Evolutionary conservation across 352 stramenopile genomes (phyloP).

Genomic region (Phytopythium cucurbitacearum): DNA sequence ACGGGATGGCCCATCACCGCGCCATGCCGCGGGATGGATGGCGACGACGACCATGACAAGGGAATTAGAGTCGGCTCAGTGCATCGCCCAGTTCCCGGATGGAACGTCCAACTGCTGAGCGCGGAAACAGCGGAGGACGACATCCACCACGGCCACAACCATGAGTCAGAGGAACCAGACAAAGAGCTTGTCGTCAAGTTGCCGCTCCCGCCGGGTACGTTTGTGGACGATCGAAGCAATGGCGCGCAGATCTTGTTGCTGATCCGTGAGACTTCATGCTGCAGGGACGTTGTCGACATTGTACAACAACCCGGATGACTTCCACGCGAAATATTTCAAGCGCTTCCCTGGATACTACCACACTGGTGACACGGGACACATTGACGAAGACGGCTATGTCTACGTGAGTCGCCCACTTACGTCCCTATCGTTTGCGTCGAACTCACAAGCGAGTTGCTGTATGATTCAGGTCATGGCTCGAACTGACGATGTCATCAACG

Average conservation of each 20-base stretch:
- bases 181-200: slow-evolving; percentile 76
- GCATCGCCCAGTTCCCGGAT: slow-evolving; percentile 72
- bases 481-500: slow-evolving; percentile 91
- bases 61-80: slow-evolving; percentile 63
- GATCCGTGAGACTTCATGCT: slow-evolving; percentile 1
- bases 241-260: slow-evolving; percentile 1
- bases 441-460: background rate
- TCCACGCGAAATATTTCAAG: slow-evolving; percentile 76
- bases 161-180: slow-evolving; percentile 50
- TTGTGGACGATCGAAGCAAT: background rate
- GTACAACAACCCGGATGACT: slow-evolving; percentile 84
- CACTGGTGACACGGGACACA: slow-evolving; percentile 82
- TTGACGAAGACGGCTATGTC: slow-evolving; percentile 90
- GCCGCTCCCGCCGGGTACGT: slow-evolving; percentile 74
- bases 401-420: slow-evolving; percentile 31
- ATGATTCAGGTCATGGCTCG: slow-evolving; percentile 78
- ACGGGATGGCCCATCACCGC: slow-evolving; percentile 78
- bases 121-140: slow-evolving; percentile 35
- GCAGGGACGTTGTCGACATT: slow-evolving; percentile 68
- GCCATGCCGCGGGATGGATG: slow-evolving; percentile 66
- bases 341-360: slow-evolving; percentile 88
- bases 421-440: background rate
- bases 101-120: slow-evolving; percentile 73
- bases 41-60: slow-evolving; percentile 22
- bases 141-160: slow-evolving; percentile 35